Base-by-base conservation (phyloP, 305 asterid species). In the Caryopteris hybrid region DNA sequence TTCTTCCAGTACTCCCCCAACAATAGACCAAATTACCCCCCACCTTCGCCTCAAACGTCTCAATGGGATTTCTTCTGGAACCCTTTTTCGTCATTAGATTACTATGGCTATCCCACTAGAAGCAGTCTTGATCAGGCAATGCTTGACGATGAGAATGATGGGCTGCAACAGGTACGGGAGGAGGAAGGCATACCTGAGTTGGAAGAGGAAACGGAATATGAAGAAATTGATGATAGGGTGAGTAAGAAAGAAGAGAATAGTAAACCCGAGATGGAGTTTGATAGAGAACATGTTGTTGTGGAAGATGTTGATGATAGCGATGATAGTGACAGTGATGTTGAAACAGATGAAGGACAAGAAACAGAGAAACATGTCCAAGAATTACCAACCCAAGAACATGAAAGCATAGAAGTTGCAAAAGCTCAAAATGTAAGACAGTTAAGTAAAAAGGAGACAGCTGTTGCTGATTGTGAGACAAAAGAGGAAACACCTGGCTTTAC, bases 41-140 rank as follows among this genome's bases (percentile, higher is more conserved):
- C 96, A 6, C 88, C 89, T 68, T 86, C 96, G 1, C 92, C 96
- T 69, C 95, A 84, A 60, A 72, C 84, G 1, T 84, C 99, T 46
- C 99, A 84, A 64, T 94, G 99, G 99, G 99, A 94, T 83, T 93
- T 84, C 83, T 93, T 94, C 45, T 94, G 97, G 99, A 86, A 94
- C 69, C 99, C 99, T 17, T 94, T 94, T 74, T 86, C 97, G 29
- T 91, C 97, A 7, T 63, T 94, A 43, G 99, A 94, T 76, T 89
- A 86, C 72, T 91, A 89, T 62, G 89, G 94, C 8, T 91, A 87
- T 78, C 84, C 90, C 66, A 55, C 62, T 21, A 84, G 94, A 66
- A 75, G 64, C 78, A 76, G 81, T 54, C 65, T 79, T 51, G 92
- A 85, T 57, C 91, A 61, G 18, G 65, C 77, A 16, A 77, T 73